Evolutionary conservation across 2,329 filamentous ascomycete species (phyloP).

Genomic region (Raffaelea deltoideospora): DNA sequence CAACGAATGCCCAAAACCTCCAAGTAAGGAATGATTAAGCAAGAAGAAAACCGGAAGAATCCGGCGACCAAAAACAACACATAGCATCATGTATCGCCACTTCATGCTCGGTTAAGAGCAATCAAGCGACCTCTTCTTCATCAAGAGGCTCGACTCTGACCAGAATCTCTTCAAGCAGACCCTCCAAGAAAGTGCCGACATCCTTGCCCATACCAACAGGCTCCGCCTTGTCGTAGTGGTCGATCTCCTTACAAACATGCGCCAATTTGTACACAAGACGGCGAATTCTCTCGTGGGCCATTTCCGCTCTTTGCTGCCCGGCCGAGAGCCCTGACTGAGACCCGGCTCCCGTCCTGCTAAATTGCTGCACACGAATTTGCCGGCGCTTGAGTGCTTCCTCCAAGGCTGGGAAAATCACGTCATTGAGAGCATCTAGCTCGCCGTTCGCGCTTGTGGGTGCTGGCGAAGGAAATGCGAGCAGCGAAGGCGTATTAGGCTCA

Average conservation of each 20-base stretch:
- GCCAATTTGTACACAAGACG: slow-evolving; percentile 71
- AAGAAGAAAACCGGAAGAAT: no score
- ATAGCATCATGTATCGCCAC: no score
- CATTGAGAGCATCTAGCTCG: slow-evolving; percentile 73
- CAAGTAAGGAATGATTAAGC: no score
- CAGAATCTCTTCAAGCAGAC: slow-evolving; percentile 82
- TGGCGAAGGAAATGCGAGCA: slow-evolving; percentile 37
- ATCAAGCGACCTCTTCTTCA: slow-evolving; percentile 39
- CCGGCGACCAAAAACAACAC: no score
- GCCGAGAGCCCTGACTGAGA: no score
- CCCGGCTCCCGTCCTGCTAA: slow-evolving; percentile 22
- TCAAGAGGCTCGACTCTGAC: slow-evolving; percentile 82
- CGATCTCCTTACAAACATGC: slow-evolving; percentile 76
- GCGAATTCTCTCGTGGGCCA: slow-evolving; percentile 67
- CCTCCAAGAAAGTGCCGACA: slow-evolving; percentile 78
- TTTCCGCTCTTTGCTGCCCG: slow-evolving; percentile 52
- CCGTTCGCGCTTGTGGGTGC: slow-evolving; percentile 43
- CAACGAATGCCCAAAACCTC: no score
- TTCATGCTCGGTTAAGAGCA: no score
- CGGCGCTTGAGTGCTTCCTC: slow-evolving; percentile 81
- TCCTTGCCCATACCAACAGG: slow-evolving; percentile 90
- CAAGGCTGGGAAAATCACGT: slow-evolving; percentile 84
- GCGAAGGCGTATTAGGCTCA: no score
- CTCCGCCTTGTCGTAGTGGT: slow-evolving; percentile 70
- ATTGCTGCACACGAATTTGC: slow-evolving; percentile 42